A percentile compares a stretch with the other conserved stretches of the same genome.
These are phyloP conservation scores for Bothriochloa decipiens DNA, from an alignment of 176 grass and related monocot species.

Conservation along the genomic window DNA sequence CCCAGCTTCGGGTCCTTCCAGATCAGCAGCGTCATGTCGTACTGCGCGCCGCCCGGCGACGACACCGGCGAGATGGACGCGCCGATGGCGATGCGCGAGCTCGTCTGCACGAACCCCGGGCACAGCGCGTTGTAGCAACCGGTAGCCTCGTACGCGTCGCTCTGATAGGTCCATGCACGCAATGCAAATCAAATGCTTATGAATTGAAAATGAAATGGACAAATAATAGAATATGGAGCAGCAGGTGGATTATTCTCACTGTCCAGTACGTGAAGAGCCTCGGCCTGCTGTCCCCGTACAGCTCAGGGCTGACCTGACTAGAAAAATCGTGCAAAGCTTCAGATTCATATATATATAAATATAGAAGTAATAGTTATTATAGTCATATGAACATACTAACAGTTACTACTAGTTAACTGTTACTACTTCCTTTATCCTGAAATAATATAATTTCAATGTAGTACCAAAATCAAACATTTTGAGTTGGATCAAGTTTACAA, in stretches of 20 bases:
- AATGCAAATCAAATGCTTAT: background rate
- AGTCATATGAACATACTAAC: background rate
- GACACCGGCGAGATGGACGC: constrained; percentile 89
- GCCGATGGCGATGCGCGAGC: constrained; percentile 80
- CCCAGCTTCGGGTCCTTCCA: constrained; percentile 98
- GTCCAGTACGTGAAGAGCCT: constrained; percentile 99
- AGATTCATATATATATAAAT: constrained; percentile 17
- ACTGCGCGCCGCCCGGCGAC: constrained; percentile 55
- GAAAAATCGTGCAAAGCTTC: constrained; percentile 75
- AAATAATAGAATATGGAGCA: background rate
- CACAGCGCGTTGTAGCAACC: constrained; percentile 95
- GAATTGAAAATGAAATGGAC: background rate
- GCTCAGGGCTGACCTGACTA: constrained; percentile 99
- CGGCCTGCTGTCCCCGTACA: constrained; percentile 90
- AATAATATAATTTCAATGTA: background rate
- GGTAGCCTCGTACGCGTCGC: constrained; percentile 86
- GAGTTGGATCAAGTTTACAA: no score
- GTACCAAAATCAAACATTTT: background rate
- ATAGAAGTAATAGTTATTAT: background rate
- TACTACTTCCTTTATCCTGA: background rate
- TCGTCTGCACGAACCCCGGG: constrained; percentile 89
- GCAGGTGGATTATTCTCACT: constrained; percentile 34
- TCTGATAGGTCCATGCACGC: constrained; percentile 49
- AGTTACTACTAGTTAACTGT: background rate
- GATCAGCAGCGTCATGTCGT: constrained; percentile 91